phyloP scores from a whole-genome alignment of 169 alveolate species.

The Sarcocystis neurona region DNA sequence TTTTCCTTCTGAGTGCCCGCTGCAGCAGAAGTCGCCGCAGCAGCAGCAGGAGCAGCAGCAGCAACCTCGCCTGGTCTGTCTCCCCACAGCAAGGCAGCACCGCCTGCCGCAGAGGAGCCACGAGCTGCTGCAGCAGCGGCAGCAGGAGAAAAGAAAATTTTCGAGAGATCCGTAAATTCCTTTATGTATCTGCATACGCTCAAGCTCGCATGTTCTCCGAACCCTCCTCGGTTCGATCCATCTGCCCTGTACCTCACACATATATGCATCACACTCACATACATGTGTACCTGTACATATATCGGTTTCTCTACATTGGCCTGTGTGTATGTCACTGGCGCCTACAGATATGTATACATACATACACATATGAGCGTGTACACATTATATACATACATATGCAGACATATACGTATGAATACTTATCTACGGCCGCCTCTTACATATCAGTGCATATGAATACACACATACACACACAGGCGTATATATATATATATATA shows the following conservation, averaged over 20 bases:
- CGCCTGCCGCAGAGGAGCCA: not conserved
- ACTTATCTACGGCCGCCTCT: not conserved
- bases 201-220: conserved; percentile 29
- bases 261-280: not conserved
- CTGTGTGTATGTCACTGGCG: not conserved
- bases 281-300: not conserved
- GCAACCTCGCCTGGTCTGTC: not conserved
- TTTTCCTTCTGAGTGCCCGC: not conserved
- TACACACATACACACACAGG: not conserved
- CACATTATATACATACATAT: not conserved
- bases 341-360: not conserved
- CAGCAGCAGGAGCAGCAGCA: not conserved
- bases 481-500: not conserved
- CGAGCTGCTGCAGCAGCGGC: not conserved
- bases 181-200: not conserved
- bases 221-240: not conserved
- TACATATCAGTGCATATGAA: not conserved
- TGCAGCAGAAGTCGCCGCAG: not conserved
- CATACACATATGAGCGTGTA: not conserved
- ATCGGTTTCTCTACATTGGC: too few relatives aligned
- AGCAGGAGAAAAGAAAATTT: not conserved
- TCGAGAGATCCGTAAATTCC: not conserved
- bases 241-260: not conserved
- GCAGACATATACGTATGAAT: not conserved
- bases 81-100: not conserved